phyloP scores from a whole-genome alignment of 2,329 filamentous ascomycete species.

The Eutypella sp. region DNA sequence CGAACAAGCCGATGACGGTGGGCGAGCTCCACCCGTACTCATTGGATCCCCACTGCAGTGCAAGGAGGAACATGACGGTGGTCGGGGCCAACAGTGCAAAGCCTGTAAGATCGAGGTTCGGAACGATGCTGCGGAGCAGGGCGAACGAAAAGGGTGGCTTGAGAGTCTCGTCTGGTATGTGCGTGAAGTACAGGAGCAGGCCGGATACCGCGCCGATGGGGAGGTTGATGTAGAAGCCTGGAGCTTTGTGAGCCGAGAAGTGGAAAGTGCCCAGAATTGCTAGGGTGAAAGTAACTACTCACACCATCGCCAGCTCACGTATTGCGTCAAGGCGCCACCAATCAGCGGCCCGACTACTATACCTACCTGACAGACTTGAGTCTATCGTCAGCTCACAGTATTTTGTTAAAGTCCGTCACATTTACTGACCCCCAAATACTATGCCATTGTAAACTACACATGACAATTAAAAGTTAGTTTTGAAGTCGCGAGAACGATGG shows the following conservation, averaged over 20 bases:
- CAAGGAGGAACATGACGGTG: slow-evolving; percentile 38
- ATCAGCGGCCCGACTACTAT: slow-evolving; percentile 42
- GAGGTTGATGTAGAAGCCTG: slow-evolving; percentile 42
- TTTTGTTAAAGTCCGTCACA: background rate
- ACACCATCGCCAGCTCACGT: slow-evolving; percentile 42
- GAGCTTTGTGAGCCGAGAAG: background rate
- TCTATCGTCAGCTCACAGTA: background rate
- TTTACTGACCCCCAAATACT: slow-evolving; percentile 13
- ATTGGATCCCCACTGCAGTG: slow-evolving; percentile 36
- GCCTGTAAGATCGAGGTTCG: slow-evolving; percentile 35
- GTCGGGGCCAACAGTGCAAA: slow-evolving; percentile 35
- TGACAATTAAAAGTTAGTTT: background rate
- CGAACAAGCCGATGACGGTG: slow-evolving; percentile 33
- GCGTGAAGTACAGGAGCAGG: slow-evolving; percentile 23
- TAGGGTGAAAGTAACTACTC: slow-evolving; percentile 6
- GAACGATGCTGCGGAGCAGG: slow-evolving; percentile 15
- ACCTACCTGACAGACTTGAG: slow-evolving; percentile 34
- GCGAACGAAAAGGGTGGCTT: slow-evolving; percentile 16
- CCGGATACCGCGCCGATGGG: slow-evolving; percentile 33
- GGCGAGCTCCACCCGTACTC: slow-evolving; percentile 32
- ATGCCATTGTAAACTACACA: slow-evolving; percentile 11
- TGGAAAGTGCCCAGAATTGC: background rate
- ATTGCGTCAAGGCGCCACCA: slow-evolving; percentile 37
- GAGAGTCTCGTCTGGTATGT: slow-evolving; percentile 30
- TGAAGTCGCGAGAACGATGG: background rate